A percentile compares a stretch with the other conserved stretches of the same genome.
Evolutionary conservation across 208 protist species (phyloP).

Genomic region (Wallacemonas sp.): DNA sequence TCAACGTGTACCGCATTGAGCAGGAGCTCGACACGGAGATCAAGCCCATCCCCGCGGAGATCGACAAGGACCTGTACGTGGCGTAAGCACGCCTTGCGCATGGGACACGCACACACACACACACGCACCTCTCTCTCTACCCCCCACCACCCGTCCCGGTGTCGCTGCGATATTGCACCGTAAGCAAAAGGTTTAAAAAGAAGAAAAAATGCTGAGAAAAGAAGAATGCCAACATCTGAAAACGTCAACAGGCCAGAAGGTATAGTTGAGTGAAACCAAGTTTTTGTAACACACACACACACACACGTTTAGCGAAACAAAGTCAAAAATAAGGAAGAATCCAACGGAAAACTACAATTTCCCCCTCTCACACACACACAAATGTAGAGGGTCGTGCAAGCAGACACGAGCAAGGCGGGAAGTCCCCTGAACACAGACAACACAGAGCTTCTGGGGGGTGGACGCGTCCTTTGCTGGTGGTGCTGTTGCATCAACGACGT

Average conservation of each 20-base stretch:
- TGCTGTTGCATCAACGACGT: constrained; percentile 7
- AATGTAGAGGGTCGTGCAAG: neutral
- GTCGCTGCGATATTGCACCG: neutral
- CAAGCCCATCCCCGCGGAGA: constrained; percentile 97
- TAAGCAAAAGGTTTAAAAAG: constrained; percentile 19
- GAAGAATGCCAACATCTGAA: constrained; percentile 15
- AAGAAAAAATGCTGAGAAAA: constrained; percentile 14
- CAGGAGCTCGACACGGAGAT: constrained; percentile 99
- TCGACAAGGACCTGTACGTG: constrained; percentile 96
- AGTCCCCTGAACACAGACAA: neutral
- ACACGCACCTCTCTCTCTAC: constrained; percentile 7
- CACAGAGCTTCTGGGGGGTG: neutral
- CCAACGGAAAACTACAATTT: constrained; percentile 4
- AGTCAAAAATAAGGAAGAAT: constrained; percentile 24
- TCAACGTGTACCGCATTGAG: constrained; percentile 97
- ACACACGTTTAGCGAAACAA: constrained; percentile 12
- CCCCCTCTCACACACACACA: constrained; percentile 13
- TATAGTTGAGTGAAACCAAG: neutral
- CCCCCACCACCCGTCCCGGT: neutral
- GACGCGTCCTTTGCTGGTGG: constrained; percentile 2
- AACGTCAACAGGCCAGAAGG: neutral
- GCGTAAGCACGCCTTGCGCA: constrained; percentile 44
- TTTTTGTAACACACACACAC: constrained; percentile 11
- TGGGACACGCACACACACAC: constrained; percentile 18
- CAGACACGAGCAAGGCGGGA: neutral